A percentile compares a stretch with the other conserved stretches of the same genome.
phyloP scores from a whole-genome alignment of 2,329 filamentous ascomycete genomes.

The Drechslerella dactyloides region DNA sequence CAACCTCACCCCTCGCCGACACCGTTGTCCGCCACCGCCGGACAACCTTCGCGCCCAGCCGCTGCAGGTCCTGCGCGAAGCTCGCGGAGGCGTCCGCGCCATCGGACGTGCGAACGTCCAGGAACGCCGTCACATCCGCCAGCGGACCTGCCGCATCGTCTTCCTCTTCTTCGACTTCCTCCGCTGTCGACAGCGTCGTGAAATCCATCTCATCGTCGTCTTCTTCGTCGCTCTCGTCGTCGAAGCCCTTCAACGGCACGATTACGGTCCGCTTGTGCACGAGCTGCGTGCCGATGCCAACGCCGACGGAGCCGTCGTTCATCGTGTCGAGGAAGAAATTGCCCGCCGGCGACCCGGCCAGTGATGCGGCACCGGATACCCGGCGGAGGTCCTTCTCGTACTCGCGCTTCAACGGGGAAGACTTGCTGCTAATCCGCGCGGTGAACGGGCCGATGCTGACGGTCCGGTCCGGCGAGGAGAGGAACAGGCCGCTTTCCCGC shows the following conservation, averaged over 20 bases:
- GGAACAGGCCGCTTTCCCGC: slow-evolving; percentile 37
- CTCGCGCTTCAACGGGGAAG: slow-evolving; percentile 29
- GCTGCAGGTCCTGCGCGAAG: slow-evolving; percentile 22
- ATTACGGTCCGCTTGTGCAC: slow-evolving; percentile 27
- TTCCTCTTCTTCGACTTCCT: not conserved
- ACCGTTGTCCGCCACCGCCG: slow-evolving; percentile 34
- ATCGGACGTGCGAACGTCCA: slow-evolving; percentile 41
- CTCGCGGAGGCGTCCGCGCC: slow-evolving; percentile 32
- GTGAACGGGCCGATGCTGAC: slow-evolving; percentile 46
- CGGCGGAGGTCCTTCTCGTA: slow-evolving; percentile 36
- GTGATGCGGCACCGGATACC: slow-evolving; percentile 19
- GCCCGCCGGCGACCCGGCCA: slow-evolving; percentile 21
- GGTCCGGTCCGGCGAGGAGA: slow-evolving; percentile 34
- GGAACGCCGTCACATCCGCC: slow-evolving; percentile 18
- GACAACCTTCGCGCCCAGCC: slow-evolving; percentile 33
- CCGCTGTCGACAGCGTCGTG: not conserved
- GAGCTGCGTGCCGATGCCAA: slow-evolving; percentile 21
- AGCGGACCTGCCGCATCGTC: slow-evolving; percentile 6
- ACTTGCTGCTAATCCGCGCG: slow-evolving; percentile 14
- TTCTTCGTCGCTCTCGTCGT: slow-evolving; percentile 22
- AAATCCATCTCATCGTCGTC: slow-evolving; percentile 16
- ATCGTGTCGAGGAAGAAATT: slow-evolving; percentile 44
- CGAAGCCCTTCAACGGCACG: slow-evolving; percentile 30
- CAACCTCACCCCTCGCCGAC: slow-evolving; percentile 16
- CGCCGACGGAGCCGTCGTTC: too few relatives aligned